Evolutionary conservation across 2,329 filamentous ascomycete genomes (phyloP).

Genomic region (Neofusicoccum ribis): DNA sequence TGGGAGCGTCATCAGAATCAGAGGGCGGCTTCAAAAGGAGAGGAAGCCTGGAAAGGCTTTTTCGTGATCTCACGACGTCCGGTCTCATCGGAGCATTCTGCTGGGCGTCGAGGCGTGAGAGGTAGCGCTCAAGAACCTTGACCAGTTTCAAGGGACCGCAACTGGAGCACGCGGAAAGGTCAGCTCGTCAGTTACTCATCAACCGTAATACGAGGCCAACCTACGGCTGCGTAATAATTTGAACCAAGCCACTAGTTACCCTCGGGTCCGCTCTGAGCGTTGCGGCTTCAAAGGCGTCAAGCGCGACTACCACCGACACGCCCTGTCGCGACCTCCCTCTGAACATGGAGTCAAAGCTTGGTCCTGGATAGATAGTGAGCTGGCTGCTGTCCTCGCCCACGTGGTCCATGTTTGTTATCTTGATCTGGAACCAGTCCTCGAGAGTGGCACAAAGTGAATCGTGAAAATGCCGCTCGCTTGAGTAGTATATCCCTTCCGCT

Average conservation of each 20-base stretch:
- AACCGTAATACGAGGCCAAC: neutral
- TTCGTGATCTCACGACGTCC: neutral
- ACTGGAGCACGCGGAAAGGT: neutral
- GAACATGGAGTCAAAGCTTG: neutral
- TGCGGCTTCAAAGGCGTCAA: neutral
- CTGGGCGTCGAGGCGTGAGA: neutral
- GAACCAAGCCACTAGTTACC: slow-evolving; percentile 26
- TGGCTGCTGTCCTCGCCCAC: neutral
- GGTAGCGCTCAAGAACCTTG: slow-evolving; percentile 27
- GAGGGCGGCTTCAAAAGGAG: neutral
- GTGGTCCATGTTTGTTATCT: neutral
- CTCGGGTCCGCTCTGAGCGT: neutral
- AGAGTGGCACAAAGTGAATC: neutral
- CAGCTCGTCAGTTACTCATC: neutral
- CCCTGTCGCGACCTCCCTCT: neutral
- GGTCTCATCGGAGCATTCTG: neutral
- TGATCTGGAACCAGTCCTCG: neutral
- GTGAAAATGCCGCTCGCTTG: neutral
- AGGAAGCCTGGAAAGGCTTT: neutral
- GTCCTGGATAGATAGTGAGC: neutral
- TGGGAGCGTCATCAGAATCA: too few species aligned
- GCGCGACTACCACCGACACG: neutral
- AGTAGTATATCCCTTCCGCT: too few species aligned
- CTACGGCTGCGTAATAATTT: slow-evolving; percentile 36
- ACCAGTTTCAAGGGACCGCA: slow-evolving; percentile 41